Conservation (phyloP, 2,329 filamentous ascomycete genomes). For the Hymenoscyphus salicellus region DNA sequence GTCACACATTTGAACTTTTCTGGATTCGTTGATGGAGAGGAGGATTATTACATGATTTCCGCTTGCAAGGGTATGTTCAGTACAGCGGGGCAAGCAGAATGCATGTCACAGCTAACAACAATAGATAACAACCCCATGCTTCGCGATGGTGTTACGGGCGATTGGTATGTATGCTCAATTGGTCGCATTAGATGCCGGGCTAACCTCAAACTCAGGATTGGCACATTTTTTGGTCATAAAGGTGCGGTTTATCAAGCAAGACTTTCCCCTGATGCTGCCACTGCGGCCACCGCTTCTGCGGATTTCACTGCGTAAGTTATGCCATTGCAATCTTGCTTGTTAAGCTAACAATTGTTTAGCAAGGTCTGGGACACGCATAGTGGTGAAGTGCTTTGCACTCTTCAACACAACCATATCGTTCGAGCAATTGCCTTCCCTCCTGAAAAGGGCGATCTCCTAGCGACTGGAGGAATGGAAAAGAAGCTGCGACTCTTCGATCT, state of each 20-base stretch:
- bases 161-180: constrained; percentile 60
- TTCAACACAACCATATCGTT: constrained; percentile 93
- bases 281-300: constrained; percentile 89
- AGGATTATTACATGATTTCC: constrained; percentile 71
- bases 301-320: constrained; percentile 83
- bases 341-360: constrained; percentile 47
- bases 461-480: constrained; percentile 94
- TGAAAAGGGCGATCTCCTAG: constrained; percentile 77
- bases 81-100: not conserved
- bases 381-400: constrained; percentile 80
- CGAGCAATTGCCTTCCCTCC: constrained; percentile 87
- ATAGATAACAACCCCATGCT: constrained; percentile 97
- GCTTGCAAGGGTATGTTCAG: constrained; percentile 60
- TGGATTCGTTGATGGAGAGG: constrained; percentile 53
- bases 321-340: not conserved
- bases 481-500: constrained; percentile 93
- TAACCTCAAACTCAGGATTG: constrained; percentile 60
- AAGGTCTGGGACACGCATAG: constrained; percentile 98
- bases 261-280: constrained; percentile 80
- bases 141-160: constrained; percentile 89
- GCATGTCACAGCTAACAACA: constrained; percentile 19
- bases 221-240: constrained; percentile 97
- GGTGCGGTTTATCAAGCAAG: constrained; percentile 96
- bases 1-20: constrained; percentile 74
- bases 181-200: constrained; percentile 9